Evolutionary conservation across 257 asterid genomes (phyloP).

Genomic region (Jacaranda copaia): DNA sequence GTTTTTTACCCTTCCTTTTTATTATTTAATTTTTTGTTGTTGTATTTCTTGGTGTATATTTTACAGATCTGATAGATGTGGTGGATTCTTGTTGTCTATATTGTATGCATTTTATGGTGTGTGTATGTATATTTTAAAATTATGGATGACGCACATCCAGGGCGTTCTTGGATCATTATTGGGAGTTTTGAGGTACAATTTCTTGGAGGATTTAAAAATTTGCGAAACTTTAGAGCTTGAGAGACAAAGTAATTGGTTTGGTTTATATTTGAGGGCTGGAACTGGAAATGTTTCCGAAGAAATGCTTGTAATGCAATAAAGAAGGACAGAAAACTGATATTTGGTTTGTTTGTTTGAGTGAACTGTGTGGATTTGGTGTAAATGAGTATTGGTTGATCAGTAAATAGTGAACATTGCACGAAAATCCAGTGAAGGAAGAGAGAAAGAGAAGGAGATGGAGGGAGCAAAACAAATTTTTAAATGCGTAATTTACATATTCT

Average conservation of each 20-base stretch:
- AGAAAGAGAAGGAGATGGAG: conserved; percentile 6
- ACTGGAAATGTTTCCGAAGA: conserved; percentile 8
- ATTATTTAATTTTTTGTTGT: background rate
- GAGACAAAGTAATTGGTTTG: background rate
- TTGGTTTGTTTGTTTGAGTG: conserved; percentile 15
- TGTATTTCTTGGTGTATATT: background rate
- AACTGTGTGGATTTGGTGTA: conserved; percentile 25
- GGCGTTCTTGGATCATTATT: conserved; percentile 19
- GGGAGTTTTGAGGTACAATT: background rate
- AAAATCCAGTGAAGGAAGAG: conserved; percentile 1
- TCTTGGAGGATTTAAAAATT: background rate
- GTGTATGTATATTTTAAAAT: background rate
- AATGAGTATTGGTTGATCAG: conserved; percentile 24
- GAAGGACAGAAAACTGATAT: conserved; percentile 17
- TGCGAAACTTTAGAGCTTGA: conserved; percentile 17
- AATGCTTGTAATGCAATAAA: conserved; percentile 8
- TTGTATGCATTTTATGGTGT: background rate
- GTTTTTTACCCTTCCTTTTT: conserved; percentile 42
- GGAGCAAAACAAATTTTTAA: conserved; percentile 8
- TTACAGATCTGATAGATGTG: conserved; percentile 46
- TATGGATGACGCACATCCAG: conserved; percentile 26
- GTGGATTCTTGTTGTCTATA: conserved; percentile 5
- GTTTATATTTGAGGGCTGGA: background rate
- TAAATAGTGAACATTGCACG: background rate
- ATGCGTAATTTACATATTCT: background rate